Conservation (phyloP, 805 yeast species). For the Ogataea methylovora region DNA sequence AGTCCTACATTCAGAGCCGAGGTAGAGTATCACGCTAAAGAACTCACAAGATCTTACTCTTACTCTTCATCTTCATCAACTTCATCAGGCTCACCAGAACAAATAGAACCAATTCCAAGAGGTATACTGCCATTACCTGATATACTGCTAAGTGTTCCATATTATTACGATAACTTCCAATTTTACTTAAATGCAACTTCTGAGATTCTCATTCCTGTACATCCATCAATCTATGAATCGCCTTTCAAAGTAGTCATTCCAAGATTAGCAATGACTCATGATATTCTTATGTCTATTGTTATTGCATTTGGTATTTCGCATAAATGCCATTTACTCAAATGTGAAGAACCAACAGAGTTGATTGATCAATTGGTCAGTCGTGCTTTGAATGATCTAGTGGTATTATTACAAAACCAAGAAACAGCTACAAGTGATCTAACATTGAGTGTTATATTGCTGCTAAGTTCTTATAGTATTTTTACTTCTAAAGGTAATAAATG, state of each 20-base stretch:
- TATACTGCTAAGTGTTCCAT: slow-evolving; percentile 48
- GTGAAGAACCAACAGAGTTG: slow-evolving; percentile 30
- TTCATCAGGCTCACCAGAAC: slow-evolving; percentile 10
- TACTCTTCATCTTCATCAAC: slow-evolving; percentile 10
- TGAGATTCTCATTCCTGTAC: slow-evolving; percentile 57
- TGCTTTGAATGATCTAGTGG: slow-evolving; percentile 50
- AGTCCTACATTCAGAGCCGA: no score
- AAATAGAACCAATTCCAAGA: slow-evolving; percentile 22
- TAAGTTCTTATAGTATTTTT: slow-evolving; percentile 49
- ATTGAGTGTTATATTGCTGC: slow-evolving; percentile 49
- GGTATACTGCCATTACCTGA: slow-evolving; percentile 50
- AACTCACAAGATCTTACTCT: no score
- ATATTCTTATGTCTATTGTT: slow-evolving; percentile 49
- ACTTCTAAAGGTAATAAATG: slow-evolving; percentile 43
- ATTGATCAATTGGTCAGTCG: slow-evolving; percentile 47
- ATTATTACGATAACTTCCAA: slow-evolving; percentile 53
- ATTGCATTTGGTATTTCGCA: slow-evolving; percentile 44
- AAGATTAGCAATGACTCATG: slow-evolving; percentile 54
- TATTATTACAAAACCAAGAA: slow-evolving; percentile 38
- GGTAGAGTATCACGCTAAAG: no score
- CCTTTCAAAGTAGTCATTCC: slow-evolving; percentile 66
- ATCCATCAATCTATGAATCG: slow-evolving; percentile 47
- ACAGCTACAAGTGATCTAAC: slow-evolving; percentile 62
- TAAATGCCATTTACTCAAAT: slow-evolving; percentile 15
- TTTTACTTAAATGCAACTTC: slow-evolving; percentile 59